Evolutionary conservation across 176 grass and related monocot genomes (phyloP), one percentile per base, ranked within the genome.

Genomic region (Rhipidocladum racemiflorum): DNA sequence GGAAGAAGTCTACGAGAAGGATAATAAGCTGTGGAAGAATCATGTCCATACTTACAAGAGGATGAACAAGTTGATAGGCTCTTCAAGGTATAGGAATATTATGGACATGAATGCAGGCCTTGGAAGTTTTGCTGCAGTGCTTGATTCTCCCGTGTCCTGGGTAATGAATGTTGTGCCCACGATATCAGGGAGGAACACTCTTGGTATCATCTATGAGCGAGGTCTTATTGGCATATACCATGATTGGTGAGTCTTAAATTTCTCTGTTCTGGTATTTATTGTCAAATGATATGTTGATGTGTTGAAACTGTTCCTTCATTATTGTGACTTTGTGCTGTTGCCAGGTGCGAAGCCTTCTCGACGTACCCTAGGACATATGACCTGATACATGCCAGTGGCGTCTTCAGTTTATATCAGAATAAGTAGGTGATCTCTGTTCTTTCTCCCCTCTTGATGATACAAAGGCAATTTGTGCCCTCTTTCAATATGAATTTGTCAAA

Each of bases 91-190:
- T 78, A 18, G 48, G 30, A 97, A 97, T 84, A 94, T 97, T 74
- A 88, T 97, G 91, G 94, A 97, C 87, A 94, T 97, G 94, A 94
- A 97, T 88, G 94, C 94, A 54, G 91, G 89, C 76, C 83, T 94
- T 49, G 94, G 94, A 81, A 90, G 94, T 84, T 97, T 97, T 84
- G 87, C 87, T 72, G 94, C 91, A 72, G 57, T 43, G 34, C 56
- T 97, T 72, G 63, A 94, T 69, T 93, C 89, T 72, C 76, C 67
- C 3, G 65, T 53, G 51, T 90, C 81, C 36, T 97, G 91, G 94
- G 89, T 97, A 74, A 94, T 97, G 89, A 97, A 94, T 21, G 94
- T 94, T 79, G 91, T 94, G 24, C 91, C 94, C n/a, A 87, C 83
- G 17, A 81, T 85, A 74, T 85, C 89, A 18, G 75, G 87, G 67